Conservation (phyloP, 2,329 filamentous ascomycete species). For the Penicillium sp. region DNA sequence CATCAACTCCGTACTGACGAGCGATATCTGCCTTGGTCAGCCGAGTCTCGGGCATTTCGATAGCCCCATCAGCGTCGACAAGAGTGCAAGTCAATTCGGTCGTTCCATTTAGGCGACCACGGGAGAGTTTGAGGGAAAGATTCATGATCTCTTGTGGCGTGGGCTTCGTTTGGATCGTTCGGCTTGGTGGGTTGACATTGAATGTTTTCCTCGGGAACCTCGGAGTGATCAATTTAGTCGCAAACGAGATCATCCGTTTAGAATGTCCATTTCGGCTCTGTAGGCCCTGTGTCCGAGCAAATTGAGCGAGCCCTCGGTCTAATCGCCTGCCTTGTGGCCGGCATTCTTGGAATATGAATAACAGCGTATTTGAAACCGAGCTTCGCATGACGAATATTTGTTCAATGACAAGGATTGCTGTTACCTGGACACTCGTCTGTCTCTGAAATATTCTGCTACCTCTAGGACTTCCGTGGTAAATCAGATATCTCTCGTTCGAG, state of each 20-base stretch:
- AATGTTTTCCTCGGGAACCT: background rate
- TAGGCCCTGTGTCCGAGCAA: background rate
- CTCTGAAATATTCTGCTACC: background rate
- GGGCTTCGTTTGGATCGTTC: background rate
- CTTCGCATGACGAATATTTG: background rate
- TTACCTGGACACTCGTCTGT: no score
- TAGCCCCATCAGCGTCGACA: constrained; percentile 7
- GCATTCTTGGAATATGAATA: background rate
- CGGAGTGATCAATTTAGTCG: background rate
- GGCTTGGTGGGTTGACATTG: background rate
- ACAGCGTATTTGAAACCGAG: background rate
- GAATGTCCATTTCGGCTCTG: background rate
- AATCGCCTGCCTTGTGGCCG: background rate
- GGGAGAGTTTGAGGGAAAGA: constrained; percentile 16
- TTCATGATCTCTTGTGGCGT: constrained; percentile 14
- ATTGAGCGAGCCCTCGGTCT: no score
- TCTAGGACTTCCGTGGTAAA: background rate
- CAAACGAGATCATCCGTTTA: background rate
- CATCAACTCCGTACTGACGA: constrained; percentile 27
- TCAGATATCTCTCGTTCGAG: background rate
- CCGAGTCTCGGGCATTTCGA: constrained; percentile 4
- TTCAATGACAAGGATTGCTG: background rate
- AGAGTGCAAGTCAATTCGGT: constrained; percentile 19
- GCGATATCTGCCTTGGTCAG: constrained; percentile 27
- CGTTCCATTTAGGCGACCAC: constrained; percentile 20